Evolutionary conservation across 2,329 filamentous ascomycete genomes (phyloP), one percentile per base, ranked within the genome.

Genomic region (Mycogone perniciosa): DNA sequence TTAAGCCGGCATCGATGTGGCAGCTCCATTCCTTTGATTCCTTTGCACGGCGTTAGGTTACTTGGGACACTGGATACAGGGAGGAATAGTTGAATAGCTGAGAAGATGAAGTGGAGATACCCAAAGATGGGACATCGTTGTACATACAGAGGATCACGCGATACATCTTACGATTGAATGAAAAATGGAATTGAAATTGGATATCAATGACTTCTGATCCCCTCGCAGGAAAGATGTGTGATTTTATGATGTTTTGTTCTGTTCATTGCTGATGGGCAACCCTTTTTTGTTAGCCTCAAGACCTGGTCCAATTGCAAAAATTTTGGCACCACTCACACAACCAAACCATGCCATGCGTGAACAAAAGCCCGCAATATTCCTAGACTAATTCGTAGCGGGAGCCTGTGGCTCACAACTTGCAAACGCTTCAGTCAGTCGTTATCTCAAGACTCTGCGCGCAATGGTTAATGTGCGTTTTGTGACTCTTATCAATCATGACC

Each of bases 1-100:
- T 31, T 41, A 39, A 31, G 37, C 26, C 42, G 41, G 44, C 26
- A 42, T 50, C 38, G 33, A 13, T 50, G 30, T 13, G 20, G 33
- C 43, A 35, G 11, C 7, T 50, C 20, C 20, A 20, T 33, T 44
- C 44, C 33, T 27, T 31, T 46, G 39, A 43, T 52, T 52, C 50
- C 46, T 52, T 52, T 53, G 51, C 46, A 33, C 33, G 51, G 51
- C 51, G 51, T 53, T 53, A 34, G 40, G 51, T 27, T 44, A 27
- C 31, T 44, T 44, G 20, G 27, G 31, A 39, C 33, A 45, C 31
- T 29, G 45, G 45, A 35, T 35, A 35, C 33, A 8, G 11, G 7
- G 7, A 7, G 39, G 39, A 27, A 42, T n/a, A 42, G 39, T 26
- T 11, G 7, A 42, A 42, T 10, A 20, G 39, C 33, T 8, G 7